phyloP scores from a whole-genome alignment of 2,329 filamentous ascomycete species.

The Ilyonectria mors-panacis region DNA sequence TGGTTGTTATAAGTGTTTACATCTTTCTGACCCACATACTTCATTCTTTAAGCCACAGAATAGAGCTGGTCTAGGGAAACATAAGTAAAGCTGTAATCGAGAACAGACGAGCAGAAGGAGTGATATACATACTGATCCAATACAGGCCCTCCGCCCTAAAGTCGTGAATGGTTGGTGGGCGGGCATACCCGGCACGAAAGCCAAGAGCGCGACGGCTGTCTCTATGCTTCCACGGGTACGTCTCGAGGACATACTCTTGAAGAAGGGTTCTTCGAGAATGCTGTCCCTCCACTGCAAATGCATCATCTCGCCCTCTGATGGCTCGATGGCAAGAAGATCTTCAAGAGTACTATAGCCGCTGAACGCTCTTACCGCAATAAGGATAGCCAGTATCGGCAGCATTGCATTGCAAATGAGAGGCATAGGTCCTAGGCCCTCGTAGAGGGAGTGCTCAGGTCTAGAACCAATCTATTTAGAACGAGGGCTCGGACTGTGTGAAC shows the following conservation, averaged over 20 bases:
- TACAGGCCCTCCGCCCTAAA: background rate
- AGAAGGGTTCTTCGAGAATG: too few species aligned
- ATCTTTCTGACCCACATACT: background rate
- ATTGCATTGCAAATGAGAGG: conserved; percentile 4
- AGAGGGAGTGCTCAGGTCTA: background rate
- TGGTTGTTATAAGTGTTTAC: background rate
- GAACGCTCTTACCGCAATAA: background rate
- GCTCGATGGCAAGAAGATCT: too few species aligned
- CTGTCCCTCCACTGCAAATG: background rate
- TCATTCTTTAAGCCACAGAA: too few species aligned
- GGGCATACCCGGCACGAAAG: background rate
- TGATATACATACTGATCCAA: background rate
- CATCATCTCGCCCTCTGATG: conserved; percentile 5
- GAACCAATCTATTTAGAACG: too few species aligned
- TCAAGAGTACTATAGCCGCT: background rate
- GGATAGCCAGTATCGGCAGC: conserved; percentile 5
- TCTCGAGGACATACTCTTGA: too few species aligned
- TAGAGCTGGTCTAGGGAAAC: background rate
- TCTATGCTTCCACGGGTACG: too few species aligned
- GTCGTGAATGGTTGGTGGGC: background rate
- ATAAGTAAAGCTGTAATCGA: background rate
- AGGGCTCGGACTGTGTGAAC: too few species aligned
- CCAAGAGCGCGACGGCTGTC: too few species aligned
- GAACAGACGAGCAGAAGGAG: background rate
- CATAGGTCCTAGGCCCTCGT: conserved; percentile 5